Evolutionary conservation across 2,329 filamentous ascomycete genomes (phyloP), one percentile per base, ranked within the genome.

Genomic region (Verticillium zaregamsianum): DNA sequence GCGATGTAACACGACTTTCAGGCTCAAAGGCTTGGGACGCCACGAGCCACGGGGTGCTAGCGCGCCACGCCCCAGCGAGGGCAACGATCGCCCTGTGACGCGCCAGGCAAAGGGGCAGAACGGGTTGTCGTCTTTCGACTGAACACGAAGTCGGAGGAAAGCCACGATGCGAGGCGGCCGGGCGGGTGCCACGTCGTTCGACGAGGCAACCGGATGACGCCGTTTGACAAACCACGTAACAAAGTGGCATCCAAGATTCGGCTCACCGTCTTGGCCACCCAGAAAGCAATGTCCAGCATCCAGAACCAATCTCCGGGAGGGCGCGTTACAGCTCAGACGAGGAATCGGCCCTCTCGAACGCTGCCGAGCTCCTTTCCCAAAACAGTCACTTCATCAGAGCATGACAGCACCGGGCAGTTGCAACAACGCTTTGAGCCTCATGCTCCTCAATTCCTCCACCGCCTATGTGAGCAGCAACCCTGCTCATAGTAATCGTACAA

Each of bases 401-500:
- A 12, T 25, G 45, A 45, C 20, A 28, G n/a, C 39, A 45, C 39
- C 20, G 39, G 20, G 9, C n/a, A 28, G 8, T 45, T 52, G 28
- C 45, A 52, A 52, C 45, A 52, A 52, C 20, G 45, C 45, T 52
- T 52, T 12, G 45, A 52, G 45, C 45, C n/a, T 23, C 11, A 23
- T 52, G 45, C 45, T 52, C 45, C 20, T 52, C 20, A 2, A 52
- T 52, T 52, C 20, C 20, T 20, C 17, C 39, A n/a, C n/a, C 45
- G 8, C 45, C n/a, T 20, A 11, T 23, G 11, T 11, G 45, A 52
- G 45, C 45, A 52, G 45, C 20, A 11, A 8, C 1, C 23, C 25
- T 49, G 37, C 37, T 32, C 39, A 28, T 58, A 25, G 32, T 58
- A 58, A 49, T 58, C 39, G 39, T 58, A 58, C 57, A 58, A 31